A percentile compares a stretch with the other conserved stretches of the same genome.
phyloP scores from a whole-genome alignment of 2,329 filamentous ascomycete genomes.

The Venturia carpophila region DNA sequence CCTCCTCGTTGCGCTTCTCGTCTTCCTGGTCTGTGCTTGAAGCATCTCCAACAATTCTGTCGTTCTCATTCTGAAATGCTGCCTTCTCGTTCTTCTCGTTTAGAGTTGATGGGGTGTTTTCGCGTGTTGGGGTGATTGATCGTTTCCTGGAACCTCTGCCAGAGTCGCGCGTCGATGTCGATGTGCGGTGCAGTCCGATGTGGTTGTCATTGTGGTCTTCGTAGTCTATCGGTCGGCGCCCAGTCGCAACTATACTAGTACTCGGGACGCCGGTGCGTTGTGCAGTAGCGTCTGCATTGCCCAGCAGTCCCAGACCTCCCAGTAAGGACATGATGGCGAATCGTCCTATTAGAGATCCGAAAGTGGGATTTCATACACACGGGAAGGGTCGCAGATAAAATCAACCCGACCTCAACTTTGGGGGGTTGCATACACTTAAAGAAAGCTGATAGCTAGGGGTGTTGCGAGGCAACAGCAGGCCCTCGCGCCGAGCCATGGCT shows the following conservation, averaged over 20 bases:
- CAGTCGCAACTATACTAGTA: background rate
- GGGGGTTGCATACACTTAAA: background rate
- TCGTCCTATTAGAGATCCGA: background rate
- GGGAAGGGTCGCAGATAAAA: too few relatives aligned
- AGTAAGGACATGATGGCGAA: background rate
- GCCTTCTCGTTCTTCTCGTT: constrained; percentile 14
- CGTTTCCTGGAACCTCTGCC: background rate
- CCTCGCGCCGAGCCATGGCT: background rate
- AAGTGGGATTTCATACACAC: background rate
- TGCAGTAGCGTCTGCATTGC: constrained; percentile 17
- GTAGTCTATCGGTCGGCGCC: background rate
- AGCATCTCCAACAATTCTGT: background rate
- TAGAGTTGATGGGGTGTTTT: background rate
- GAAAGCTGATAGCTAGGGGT: background rate
- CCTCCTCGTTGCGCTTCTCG: constrained; percentile 28
- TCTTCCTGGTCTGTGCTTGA: constrained; percentile 21
- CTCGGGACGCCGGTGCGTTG: constrained; percentile 1
- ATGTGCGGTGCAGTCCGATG: constrained; percentile 8
- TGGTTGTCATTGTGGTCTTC: constrained; percentile 12
- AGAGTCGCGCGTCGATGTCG: constrained; percentile 8
- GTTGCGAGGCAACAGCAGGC: too few relatives aligned
- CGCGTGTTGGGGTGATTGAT: background rate
- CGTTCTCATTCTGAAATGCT: background rate
- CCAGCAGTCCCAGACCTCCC: background rate
- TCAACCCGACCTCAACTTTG: too few relatives aligned